Conservation (phyloP, 1,284 basidiomycete genomes). For the Bothia castanella region DNA sequence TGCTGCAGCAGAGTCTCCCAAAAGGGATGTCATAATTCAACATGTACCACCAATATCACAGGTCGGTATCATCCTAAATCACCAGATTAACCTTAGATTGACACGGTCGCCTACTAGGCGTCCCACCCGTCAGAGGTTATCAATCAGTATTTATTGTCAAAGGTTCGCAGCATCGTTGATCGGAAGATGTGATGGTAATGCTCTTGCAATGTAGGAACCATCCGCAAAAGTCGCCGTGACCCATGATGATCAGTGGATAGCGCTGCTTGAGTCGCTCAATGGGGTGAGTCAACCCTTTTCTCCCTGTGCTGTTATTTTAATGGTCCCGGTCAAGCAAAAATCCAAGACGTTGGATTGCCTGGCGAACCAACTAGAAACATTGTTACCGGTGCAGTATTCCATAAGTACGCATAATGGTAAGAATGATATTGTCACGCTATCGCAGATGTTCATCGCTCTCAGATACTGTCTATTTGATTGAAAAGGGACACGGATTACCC, state of each 20-base stretch:
- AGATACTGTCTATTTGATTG: background rate
- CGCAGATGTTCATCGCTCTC: background rate
- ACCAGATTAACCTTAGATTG: too few relatives aligned
- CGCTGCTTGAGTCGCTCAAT: too few relatives aligned
- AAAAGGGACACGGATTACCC: too few relatives aligned
- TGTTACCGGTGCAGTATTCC: background rate
- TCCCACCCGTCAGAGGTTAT: constrained; percentile 7
- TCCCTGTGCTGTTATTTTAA: background rate
- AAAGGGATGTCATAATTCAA: background rate
- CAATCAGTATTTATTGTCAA: background rate
- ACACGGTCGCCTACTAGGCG: background rate
- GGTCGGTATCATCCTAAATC: background rate
- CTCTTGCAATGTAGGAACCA: background rate
- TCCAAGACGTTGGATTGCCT: background rate
- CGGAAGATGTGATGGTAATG: too few relatives aligned
- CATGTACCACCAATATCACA: background rate
- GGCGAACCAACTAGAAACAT: background rate
- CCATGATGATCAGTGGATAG: constrained; percentile 1
- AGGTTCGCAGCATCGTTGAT: background rate
- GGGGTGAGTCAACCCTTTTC: background rate
- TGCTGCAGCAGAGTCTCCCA: background rate
- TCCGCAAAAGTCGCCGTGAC: constrained; percentile 1
- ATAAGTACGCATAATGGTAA: background rate
- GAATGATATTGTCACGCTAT: background rate
- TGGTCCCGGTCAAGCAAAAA: background rate